Evolutionary conservation across 169 alveolate genomes (phyloP), one percentile per base, ranked within the genome.

Genomic region (Plasmodium vivax): DNA sequence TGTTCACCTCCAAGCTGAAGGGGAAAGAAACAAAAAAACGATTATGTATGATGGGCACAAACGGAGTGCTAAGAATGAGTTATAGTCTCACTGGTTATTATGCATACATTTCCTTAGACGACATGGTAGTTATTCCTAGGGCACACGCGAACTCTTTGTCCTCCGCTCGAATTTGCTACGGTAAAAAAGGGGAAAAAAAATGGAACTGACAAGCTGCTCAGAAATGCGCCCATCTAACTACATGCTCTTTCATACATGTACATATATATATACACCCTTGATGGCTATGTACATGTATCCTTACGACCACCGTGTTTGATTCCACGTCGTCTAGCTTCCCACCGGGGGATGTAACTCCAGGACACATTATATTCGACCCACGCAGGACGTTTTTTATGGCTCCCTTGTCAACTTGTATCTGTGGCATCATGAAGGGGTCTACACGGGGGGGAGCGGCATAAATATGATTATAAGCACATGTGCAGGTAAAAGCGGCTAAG

Each of bases 341-440:
- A 3, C 99, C 99, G 27, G 98, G 98, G 8, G 99, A 98, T 19
- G 99, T 98, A 68, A 99, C 96, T n/a, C 99, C 99, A 3, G 99
- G 99, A 73, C 99, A 97, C 99, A 99, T 98, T 83, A 99, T 97
- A 93, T 98, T 97, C 23, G 99, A 98, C 14, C 99, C 99, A 83
- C 99, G 96, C 1, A 99, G 95, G 19, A 98, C 98, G 95, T 97
- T 98, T 81, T 98, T 98, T 83, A 98, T 97, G 19, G 99, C 99
- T 5, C 99, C 99, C 84, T 97, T 97, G 94, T 99, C 99, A 32
- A 98, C 98, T 93, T 98, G 99, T 98, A 98, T 98, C 92, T 97
- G 97, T 47, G 99, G 99, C 99, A 99, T 96, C 98, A 99, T 98
- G 36, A 96, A 95, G 23, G 99, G 99, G 82, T 98, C 98, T 96